Evolutionary conservation across 1,284 basidiomycete species (phyloP), one percentile per base, ranked within the genome.

Genomic region (Boletus semigastroideus): DNA sequence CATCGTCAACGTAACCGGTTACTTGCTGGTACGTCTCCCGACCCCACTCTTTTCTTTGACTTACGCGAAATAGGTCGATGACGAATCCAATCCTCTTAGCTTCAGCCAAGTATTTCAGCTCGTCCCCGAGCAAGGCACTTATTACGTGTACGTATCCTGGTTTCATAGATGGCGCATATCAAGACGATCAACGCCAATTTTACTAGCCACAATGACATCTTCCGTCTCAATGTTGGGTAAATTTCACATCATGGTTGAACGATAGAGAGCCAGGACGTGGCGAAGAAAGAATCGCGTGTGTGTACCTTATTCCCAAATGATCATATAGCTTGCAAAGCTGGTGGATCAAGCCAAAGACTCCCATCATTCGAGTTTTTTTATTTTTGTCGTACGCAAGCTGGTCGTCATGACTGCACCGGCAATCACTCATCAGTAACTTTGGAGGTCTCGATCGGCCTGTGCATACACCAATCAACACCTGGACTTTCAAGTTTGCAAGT

Each of bases 51-150:
- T 42, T 37, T n/a, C 16, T 12, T 39, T 6, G 2, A 37, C 61
- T 61, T 6, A 65, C 42, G 19, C 34, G 34, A 48, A 42, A 16
- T 59, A 92, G 92, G 82, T 96, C 58, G 94, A 96, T 63, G 90
- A 95, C 57, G 90, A 78, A 59, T 51, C 72, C 51, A 90, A 92
- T 64, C 83, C 91, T n/a, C 75, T 98, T 54, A 85, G 84, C 64
- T 98, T 92, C 79, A 90, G 86, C 59, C 94, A 97, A 72, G 76
- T 87, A 54, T 99, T 98, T 84, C 93, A 95, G 59, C 83, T 98
- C 46, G 80, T 91, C 54, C 88, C 84, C 30, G 93, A 97, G 20
- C 82, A 76, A 16, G 70, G 65, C 27, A 83, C 82, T 60, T 98
- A 92, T 80, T 98, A 87, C 70, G 90, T 98, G 86, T 94, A 76